Evolutionary conservation across 441 rosid species (phyloP), one percentile per base, ranked within the genome.

Genomic region (Gossypium aridum): DNA sequence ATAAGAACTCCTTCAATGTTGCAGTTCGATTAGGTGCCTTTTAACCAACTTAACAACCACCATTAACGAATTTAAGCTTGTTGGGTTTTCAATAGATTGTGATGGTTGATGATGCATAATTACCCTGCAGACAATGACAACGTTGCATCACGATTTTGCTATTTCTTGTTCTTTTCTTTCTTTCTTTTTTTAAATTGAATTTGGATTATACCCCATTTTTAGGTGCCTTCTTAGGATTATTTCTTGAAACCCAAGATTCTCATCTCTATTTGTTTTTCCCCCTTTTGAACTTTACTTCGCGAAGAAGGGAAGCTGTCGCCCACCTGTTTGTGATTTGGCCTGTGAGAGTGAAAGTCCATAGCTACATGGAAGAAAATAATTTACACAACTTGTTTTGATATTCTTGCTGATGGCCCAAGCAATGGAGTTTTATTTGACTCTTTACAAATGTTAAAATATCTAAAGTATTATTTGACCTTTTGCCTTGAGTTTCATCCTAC

Each of bases 31-130:
- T 64, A 37, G 53, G 69, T 37, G 31, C 49, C 17, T 66, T 66
- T 66, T 45, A 66, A 66, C 56, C 71, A 45, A 65, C 55, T 66
- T 45, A 66, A 66, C 71, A 45, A 66, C 56, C 28, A 66, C 56
- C 71, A 22, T 45, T 66, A 66, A 45, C 71, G 56, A 45, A 14
- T 66, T 23, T 45, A 39, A 1, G 6, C 7, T n/a, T 4, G 19
- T 13, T 13, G 19, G 17, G 14, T 5, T 8, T 17, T 3, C 28
- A 23, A 19, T 6, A 22, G 20, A 45, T 22, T 43, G 31, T 43
- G 54, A 65, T 20, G 70, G 70, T 43, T 43, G 47, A 9, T 43
- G 47, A 43, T 43, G 47, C 13, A 43, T 43, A 9, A 9, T 43
- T 43, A 43, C 47, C 49, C 13, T 23, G 34, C 16, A 59, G 16